Evolutionary conservation across 805 yeast species (phyloP).

Genomic region (Yamadazyma laniorum): DNA sequence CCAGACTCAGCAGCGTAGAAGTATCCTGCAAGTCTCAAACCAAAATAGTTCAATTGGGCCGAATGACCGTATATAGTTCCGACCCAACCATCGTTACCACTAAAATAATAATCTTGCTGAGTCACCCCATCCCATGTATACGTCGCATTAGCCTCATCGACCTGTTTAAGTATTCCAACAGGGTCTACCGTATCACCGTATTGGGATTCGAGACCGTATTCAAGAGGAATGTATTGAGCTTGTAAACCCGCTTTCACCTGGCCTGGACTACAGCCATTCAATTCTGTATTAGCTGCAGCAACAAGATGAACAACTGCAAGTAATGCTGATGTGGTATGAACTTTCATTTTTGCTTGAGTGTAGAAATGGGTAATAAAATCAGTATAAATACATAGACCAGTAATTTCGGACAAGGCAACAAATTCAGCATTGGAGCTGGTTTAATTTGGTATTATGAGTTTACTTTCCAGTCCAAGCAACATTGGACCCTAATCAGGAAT

Average conservation of each 20-base stretch:
- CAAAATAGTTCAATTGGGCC: not conserved
- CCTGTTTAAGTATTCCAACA: not conserved
- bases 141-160: not conserved
- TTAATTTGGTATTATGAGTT: too few species aligned
- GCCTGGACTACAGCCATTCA: not conserved
- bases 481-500: too few species aligned
- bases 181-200: not conserved
- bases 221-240: not conserved
- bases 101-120: not conserved
- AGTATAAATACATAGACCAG: too few species aligned
- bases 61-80: not conserved
- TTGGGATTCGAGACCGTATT: not conserved
- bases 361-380: too few species aligned
- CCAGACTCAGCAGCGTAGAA: slow-evolving; percentile 16
- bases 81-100: not conserved
- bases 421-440: too few species aligned
- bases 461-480: too few species aligned
- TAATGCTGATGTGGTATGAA: not conserved
- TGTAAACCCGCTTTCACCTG: not conserved
- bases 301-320: not conserved
- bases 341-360: not conserved
- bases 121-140: not conserved
- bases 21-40: slow-evolving; percentile 20
- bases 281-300: not conserved
- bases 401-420: too few species aligned